Percentiles rank a stretch among this genome's conserved stretches.
Evolutionary conservation across 164 flowering plant genomes (phyloP).

Genomic region (Vitis amurensis): DNA sequence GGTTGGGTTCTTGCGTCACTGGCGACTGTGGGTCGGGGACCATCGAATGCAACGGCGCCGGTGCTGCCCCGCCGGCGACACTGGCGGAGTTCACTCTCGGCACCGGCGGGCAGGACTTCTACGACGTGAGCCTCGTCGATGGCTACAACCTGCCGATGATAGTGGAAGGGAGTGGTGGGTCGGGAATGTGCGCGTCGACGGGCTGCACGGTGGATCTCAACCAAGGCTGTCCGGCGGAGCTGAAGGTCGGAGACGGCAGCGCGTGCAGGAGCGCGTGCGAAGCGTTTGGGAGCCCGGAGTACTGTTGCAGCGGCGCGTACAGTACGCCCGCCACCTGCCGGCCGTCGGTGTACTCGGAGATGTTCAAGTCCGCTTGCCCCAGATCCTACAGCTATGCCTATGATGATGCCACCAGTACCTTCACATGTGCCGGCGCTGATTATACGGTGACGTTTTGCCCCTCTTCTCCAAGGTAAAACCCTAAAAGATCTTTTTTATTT

Average conservation of each 20-base stretch:
- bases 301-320: slow-evolving; percentile 70
- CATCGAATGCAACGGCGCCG: slow-evolving; percentile 43
- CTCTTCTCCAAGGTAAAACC: slow-evolving; percentile 49
- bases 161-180: slow-evolving; percentile 58
- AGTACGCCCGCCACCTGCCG: slow-evolving; percentile 48
- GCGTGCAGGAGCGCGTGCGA: slow-evolving; percentile 91
- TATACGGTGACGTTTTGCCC: slow-evolving; percentile 75
- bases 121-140: slow-evolving; percentile 87
- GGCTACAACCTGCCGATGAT: slow-evolving; percentile 81
- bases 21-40: slow-evolving; percentile 60
- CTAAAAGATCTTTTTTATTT: background rate
- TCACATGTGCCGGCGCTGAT: slow-evolving; percentile 64
- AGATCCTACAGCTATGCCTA: slow-evolving; percentile 74
- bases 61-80: slow-evolving; percentile 56
- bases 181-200: slow-evolving; percentile 61
- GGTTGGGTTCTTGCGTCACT: slow-evolving; percentile 36
- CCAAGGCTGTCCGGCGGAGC: slow-evolving; percentile 64
- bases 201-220: slow-evolving; percentile 72
- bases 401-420: slow-evolving; percentile 70
- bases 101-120: slow-evolving; percentile 58
- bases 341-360: slow-evolving; percentile 65
- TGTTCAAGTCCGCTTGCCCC: slow-evolving; percentile 73
- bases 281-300: slow-evolving; percentile 77
- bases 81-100: slow-evolving; percentile 65
- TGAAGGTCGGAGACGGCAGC: slow-evolving; percentile 46